A percentile compares a stretch with the other conserved stretches of the same genome.
Conservation (phyloP, 2,329 filamentous ascomycete genomes). For the Simplicillium sp. region DNA sequence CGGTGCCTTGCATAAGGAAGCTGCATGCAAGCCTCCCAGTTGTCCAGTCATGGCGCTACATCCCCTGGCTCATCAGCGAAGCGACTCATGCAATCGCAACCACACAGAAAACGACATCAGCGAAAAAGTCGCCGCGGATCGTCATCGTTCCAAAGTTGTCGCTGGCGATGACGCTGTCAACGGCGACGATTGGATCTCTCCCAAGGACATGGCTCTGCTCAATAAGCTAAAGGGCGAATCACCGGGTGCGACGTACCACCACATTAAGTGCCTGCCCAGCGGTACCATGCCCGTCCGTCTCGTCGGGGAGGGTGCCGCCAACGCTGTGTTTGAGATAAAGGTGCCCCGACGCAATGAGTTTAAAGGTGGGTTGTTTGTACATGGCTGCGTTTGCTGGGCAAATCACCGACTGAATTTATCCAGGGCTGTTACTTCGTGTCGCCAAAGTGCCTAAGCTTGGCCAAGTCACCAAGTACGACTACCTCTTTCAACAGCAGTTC, state of each 20-base stretch:
- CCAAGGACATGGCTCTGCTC: conserved; percentile 13
- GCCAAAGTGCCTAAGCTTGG: conserved; percentile 24
- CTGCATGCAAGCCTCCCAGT: too few species aligned
- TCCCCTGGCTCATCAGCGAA: too few species aligned
- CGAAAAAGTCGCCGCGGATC: not conserved
- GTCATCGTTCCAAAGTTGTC: conserved; percentile 2
- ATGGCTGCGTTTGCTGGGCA: too few species aligned
- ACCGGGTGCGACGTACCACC: not conserved
- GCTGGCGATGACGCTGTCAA: conserved; percentile 5
- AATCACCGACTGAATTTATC: conserved; percentile 5
- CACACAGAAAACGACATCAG: not conserved
- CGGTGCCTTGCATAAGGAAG: too few species aligned
- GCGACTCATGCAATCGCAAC: too few species aligned
- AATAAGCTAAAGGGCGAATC: conserved; percentile 2
- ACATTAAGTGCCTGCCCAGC: conserved; percentile 21
- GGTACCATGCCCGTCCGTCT: conserved; percentile 27
- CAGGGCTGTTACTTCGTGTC: conserved; percentile 27
- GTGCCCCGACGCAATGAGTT: conserved; percentile 23
- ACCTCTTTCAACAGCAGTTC: conserved; percentile 26
- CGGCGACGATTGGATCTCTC: conserved; percentile 13
- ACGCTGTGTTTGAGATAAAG: conserved; percentile 60
- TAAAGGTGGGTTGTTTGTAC: conserved; percentile 20
- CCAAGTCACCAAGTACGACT: conserved; percentile 23
- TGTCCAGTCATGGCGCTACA: too few species aligned
- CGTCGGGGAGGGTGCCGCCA: conserved; percentile 64